Base-by-base conservation (phyloP, 306 rosid genomes). In the Leucaena leucocephala region DNA sequence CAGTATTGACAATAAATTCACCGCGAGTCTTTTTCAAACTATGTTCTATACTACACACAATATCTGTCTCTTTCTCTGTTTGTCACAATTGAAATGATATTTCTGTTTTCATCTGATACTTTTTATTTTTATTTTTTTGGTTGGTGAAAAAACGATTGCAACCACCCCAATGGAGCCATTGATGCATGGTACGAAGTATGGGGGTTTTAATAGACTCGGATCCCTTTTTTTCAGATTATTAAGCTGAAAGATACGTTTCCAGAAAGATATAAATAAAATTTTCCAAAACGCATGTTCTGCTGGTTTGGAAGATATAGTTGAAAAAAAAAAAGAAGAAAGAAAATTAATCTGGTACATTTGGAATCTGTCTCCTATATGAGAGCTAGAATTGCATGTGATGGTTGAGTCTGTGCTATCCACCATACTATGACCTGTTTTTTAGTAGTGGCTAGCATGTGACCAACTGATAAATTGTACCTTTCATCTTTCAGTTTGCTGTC, bases 111-210 rank as follows among this genome's bases (percentile, higher is more conserved):
- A n/a, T 17, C 34, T 34, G 44, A 35, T 38, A 13, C 40, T 63
- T 15, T n/a, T 15, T 4, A 33, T 59, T 46, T 54, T 15, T 27
- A 27, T 4, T 54, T 54, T 52, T 54, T 16, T 7, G 3, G 22
- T n/a, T 27, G 59, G 59, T 54, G 35, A 42, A 45, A 74, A 81
- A 15, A 48, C 61, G 72, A 59, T 68, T 75, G 76, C 44, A 19
- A 34, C 49, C 76, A 48, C 8, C 46, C 50, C 49, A 2, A 7
- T 55, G 27, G 61, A 64, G 48, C 15, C 40, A 15, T 15, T 12
- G 49, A 42, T 73, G 44, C 11, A 6, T 36, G 40, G 10, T 35
- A 62, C 42, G 2, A 33, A 62, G 5, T 33, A 62, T 62, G 17
- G 43, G 36, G 42, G 42, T 62, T 42, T 8, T 34, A 62, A n/a